phyloP scores from a whole-genome alignment of 768 basidiomycete species.

The Amylocystis lapponica region DNA sequence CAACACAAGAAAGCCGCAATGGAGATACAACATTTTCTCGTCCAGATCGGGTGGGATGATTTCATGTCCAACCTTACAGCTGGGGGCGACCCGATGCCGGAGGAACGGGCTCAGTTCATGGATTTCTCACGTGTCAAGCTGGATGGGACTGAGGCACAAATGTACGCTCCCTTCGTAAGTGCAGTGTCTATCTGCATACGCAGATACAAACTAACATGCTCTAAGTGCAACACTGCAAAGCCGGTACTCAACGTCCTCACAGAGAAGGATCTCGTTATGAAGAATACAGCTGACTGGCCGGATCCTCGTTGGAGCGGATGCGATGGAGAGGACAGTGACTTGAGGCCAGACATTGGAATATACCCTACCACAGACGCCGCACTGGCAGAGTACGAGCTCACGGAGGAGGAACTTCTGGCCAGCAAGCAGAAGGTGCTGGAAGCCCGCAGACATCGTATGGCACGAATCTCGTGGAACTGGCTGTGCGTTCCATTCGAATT shows the following conservation, averaged over 20 bases:
- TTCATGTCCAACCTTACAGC: too few relatives aligned
- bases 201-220: too few relatives aligned
- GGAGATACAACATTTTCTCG: too few relatives aligned
- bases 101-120: too few relatives aligned
- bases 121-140: background rate
- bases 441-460: background rate
- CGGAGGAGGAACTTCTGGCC: background rate
- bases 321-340: background rate
- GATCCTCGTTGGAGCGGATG: background rate
- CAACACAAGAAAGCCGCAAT: too few relatives aligned
- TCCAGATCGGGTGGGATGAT: too few relatives aligned
- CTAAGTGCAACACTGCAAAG: background rate
- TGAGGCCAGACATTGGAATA: background rate
- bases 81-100: too few relatives aligned
- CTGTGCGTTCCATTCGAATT: background rate
- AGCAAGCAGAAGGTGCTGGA: background rate
- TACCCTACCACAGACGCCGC: background rate
- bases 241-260: background rate
- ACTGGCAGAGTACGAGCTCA: background rate
- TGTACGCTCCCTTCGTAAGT: too few relatives aligned
- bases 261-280: background rate
- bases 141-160: too few relatives aligned
- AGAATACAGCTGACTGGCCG: background rate
- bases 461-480: background rate
- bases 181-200: too few relatives aligned